These are phyloP conservation scores for Xylaria cubensis DNA, from an alignment of 495 filamentous ascomycete species.

Conservation along the genomic window DNA sequence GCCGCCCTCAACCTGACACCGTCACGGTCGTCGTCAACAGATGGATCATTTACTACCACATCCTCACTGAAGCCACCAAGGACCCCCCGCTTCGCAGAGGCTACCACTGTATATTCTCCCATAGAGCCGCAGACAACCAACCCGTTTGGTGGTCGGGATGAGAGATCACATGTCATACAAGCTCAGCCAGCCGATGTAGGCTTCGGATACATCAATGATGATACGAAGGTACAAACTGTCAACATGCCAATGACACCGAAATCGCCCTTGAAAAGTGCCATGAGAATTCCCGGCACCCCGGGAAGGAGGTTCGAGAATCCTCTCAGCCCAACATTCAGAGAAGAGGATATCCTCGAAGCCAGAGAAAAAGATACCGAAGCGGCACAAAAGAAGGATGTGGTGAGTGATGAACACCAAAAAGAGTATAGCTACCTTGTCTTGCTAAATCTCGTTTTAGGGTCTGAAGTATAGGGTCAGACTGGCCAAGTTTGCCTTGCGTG, in stretches of 20 bases:
- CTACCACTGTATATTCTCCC: constrained; percentile 85
- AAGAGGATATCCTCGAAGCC: constrained; percentile 84
- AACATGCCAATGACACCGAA: constrained; percentile 67
- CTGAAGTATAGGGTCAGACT: constrained; percentile 91
- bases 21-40: constrained; percentile 51
- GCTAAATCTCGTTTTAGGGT: constrained; percentile 65
- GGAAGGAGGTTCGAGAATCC: constrained; percentile 67
- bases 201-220: constrained; percentile 83
- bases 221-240: constrained; percentile 56
- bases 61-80: constrained; percentile 77
- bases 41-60: constrained; percentile 58
- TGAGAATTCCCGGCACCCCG: constrained; percentile 83
- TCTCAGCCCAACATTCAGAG: constrained; percentile 85
- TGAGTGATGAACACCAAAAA: constrained; percentile 53
- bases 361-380: constrained; percentile 79
- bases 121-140: constrained; percentile 63
- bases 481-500: constrained; percentile 91
- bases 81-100: constrained; percentile 88
- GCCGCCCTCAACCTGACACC: constrained; percentile 55
- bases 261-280: constrained; percentile 82
- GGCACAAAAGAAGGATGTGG: constrained; percentile 82
- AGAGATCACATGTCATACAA: constrained; percentile 63
- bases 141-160: constrained; percentile 69
- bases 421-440: neutral
- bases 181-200: constrained; percentile 82